Percentiles rank a stretch among this genome's conserved stretches.
These are phyloP conservation scores for Ricinus communis DNA, from an alignment of 345 rosid species.

Conservation along the genomic window DNA sequence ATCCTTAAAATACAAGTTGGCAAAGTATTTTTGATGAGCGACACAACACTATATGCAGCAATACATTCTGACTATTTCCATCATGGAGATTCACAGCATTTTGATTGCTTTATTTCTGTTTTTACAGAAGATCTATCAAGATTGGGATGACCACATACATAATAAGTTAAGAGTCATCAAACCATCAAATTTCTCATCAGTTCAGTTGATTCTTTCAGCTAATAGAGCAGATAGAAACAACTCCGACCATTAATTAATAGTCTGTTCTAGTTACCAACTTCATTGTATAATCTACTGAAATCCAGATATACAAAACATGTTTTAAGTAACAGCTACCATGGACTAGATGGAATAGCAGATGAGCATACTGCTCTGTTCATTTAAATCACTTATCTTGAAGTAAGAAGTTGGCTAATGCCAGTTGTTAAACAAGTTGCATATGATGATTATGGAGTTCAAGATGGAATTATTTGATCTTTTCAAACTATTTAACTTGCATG, in stretches of 20 bases:
- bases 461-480: background rate
- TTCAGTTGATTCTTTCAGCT: background rate
- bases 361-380: background rate
- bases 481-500: background rate
- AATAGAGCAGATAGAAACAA: background rate
- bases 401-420: background rate
- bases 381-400: background rate
- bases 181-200: background rate
- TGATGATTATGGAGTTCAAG: background rate
- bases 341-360: background rate
- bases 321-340: background rate
- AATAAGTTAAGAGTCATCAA: background rate
- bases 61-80: background rate
- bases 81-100: background rate
- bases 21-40: background rate
- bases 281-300: background rate
- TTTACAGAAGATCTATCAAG: background rate
- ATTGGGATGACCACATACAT: background rate
- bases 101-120: background rate
- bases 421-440: background rate
- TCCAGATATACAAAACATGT: background rate
- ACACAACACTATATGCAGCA: background rate
- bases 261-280: background rate
- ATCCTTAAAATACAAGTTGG: background rate
- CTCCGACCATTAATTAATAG: background rate